A percentile compares a stretch with the other conserved stretches of the same genome.
These are phyloP conservation scores for Pestalotiopsis sp. DNA, from an alignment of 2,329 filamentous ascomycete species.

Conservation along the genomic window DNA sequence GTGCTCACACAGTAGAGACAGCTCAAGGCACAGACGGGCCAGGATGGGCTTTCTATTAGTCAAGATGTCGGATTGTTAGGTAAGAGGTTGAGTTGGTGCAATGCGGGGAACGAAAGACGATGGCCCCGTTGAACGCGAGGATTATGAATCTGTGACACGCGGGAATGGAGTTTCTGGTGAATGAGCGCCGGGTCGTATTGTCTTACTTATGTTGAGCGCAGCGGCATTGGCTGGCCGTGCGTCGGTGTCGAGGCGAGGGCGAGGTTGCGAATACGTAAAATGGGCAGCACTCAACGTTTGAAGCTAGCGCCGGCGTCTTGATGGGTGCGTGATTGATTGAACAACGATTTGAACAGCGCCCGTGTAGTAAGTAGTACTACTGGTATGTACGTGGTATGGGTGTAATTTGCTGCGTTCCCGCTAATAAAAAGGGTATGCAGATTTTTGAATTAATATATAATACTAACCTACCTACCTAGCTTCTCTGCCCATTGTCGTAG, in stretches of 20 bases:
- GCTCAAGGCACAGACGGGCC: slow-evolving; percentile 4
- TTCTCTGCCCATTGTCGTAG: not conserved
- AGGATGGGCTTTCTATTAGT: slow-evolving; percentile 47
- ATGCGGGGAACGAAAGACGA: slow-evolving; percentile 43
- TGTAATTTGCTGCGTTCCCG: slow-evolving; percentile 6
- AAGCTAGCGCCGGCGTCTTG: slow-evolving; percentile 1
- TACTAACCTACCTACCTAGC: not conserved
- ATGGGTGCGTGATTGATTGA: not conserved
- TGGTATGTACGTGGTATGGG: too few relatives aligned
- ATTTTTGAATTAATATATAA: slow-evolving; percentile 11
- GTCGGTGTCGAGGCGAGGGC: not conserved
- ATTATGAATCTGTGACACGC: slow-evolving; percentile 12
- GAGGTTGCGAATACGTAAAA: slow-evolving; percentile 11
- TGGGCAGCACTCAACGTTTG: not conserved
- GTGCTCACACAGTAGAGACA: not conserved
- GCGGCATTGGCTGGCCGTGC: slow-evolving; percentile 5
- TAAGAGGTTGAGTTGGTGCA: slow-evolving; percentile 42
- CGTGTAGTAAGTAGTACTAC: too few relatives aligned
- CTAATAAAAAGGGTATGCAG: not conserved
- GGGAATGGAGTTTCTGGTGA: slow-evolving; percentile 1
- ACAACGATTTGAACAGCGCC: not conserved
- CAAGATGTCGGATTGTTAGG: slow-evolving; percentile 46
- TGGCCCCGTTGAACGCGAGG: slow-evolving; percentile 14
- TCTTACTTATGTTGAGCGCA: not conserved
- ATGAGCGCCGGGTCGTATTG: slow-evolving; percentile 6